These are phyloP conservation scores for Debaryomycetaceae sp. DNA, from an alignment of 1,139 yeast genomes.

Conservation along the genomic window DNA sequence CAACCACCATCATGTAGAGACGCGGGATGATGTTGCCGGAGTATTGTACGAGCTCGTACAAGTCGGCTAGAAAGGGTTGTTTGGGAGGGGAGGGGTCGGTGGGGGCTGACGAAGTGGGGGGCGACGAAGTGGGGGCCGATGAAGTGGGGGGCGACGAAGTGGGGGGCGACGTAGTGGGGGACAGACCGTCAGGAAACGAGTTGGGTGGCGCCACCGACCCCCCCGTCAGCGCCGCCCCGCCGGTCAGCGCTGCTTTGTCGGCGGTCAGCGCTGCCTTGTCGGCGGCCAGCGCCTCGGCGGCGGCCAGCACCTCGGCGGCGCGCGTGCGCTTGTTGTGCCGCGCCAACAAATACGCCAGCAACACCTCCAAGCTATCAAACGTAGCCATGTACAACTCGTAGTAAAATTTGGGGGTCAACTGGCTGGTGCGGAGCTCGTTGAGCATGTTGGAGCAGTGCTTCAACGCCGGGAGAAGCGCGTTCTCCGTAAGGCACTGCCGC, in stretches of 20 bases:
- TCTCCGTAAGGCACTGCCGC: slow-evolving; percentile 74
- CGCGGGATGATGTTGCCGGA: slow-evolving; percentile 93
- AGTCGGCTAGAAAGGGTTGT: slow-evolving; percentile 85
- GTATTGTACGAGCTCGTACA: slow-evolving; percentile 92
- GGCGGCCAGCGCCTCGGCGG: too few relatives aligned
- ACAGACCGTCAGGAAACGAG: too few relatives aligned
- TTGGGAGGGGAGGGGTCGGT: too few relatives aligned
- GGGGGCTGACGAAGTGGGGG: slow-evolving; percentile 11
- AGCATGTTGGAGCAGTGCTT: slow-evolving; percentile 84
- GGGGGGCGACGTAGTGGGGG: slow-evolving; percentile 1
- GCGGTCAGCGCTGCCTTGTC: too few relatives aligned
- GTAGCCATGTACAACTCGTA: slow-evolving; percentile 85
- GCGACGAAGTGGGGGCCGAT: background rate
- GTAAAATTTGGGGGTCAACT: slow-evolving; percentile 84
- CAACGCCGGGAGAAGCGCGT: slow-evolving; percentile 75
- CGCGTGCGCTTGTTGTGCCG: slow-evolving; percentile 46
- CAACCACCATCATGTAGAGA: slow-evolving; percentile 88
- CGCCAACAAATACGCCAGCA: slow-evolving; percentile 61
- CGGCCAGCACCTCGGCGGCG: slow-evolving; percentile 2
- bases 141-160: slow-evolving; percentile 1
- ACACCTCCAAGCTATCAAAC: slow-evolving; percentile 74
- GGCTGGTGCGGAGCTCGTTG: slow-evolving; percentile 74
- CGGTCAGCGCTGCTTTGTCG: too few relatives aligned
- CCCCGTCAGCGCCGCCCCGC: too few relatives aligned
- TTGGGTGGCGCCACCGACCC: background rate